Conservation (phyloP, 305 asterid genomes). For the Fraxinus nigra region DNA sequence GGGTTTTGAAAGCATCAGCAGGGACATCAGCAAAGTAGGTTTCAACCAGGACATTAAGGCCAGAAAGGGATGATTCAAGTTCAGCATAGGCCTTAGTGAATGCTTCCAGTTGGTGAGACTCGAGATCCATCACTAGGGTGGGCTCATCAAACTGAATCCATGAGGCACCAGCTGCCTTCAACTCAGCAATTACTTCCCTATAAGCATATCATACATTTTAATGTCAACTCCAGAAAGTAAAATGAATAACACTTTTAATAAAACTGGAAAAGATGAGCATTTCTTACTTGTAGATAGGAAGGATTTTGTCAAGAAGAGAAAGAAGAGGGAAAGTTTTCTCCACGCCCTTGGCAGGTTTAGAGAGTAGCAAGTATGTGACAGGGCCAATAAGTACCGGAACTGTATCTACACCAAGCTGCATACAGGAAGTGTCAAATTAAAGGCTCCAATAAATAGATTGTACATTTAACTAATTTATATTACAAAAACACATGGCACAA, state of each 20-base stretch:
- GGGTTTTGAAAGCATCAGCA: slow-evolving; percentile 67
- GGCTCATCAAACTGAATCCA: slow-evolving; percentile 97
- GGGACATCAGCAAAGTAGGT: slow-evolving; percentile 92
- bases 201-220: slow-evolving; percentile 12
- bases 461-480: background rate
- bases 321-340: slow-evolving; percentile 65
- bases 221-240: background rate
- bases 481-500: background rate
- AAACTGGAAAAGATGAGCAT: background rate
- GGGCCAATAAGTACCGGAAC: slow-evolving; percentile 82
- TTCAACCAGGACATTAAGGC: slow-evolving; percentile 62
- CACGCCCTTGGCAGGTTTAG: slow-evolving; percentile 82
- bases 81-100: slow-evolving; percentile 81
- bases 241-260: background rate
- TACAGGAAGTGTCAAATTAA: slow-evolving; percentile 11
- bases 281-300: slow-evolving; percentile 73
- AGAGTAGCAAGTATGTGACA: slow-evolving; percentile 69
- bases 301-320: slow-evolving; percentile 76
- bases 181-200: slow-evolving; percentile 90
- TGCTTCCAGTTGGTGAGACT: slow-evolving; percentile 75
- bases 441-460: slow-evolving; percentile 5
- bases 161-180: slow-evolving; percentile 96
- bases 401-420: slow-evolving; percentile 74
- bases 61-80: slow-evolving; percentile 65
- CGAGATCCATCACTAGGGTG: slow-evolving; percentile 82